phyloP scores from a whole-genome alignment of 495 filamentous ascomycete species.

The Oleoguttula mirabilis region DNA sequence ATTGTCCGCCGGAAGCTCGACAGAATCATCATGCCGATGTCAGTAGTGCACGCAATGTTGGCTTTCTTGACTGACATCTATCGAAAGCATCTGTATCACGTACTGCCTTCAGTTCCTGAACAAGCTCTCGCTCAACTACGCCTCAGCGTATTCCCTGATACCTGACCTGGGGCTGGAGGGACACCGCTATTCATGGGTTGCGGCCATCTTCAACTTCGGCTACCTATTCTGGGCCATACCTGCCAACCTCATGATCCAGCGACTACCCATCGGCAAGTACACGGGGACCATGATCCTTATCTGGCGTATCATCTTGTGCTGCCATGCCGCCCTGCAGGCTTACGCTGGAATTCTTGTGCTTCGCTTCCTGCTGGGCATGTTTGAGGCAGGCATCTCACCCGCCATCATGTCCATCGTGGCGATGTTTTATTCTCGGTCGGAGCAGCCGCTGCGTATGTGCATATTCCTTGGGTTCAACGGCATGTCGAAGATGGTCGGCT shows the following conservation, averaged over 20 bases:
- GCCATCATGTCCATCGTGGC: slow-evolving; percentile 10
- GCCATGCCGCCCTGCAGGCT: neutral
- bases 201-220: slow-evolving; percentile 5
- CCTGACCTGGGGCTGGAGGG: slow-evolving; percentile 8
- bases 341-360: slow-evolving; percentile 9
- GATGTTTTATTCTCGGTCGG: slow-evolving; percentile 15
- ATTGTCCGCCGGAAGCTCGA: slow-evolving; percentile 21
- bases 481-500: slow-evolving; percentile 6
- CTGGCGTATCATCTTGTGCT: slow-evolving; percentile 2
- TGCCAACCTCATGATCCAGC: slow-evolving; percentile 9
- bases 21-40: slow-evolving; percentile 24
- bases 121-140: slow-evolving; percentile 15
- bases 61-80: neutral
- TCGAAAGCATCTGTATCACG: slow-evolving; percentile 6
- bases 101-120: slow-evolving; percentile 13
- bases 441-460: slow-evolving; percentile 15
- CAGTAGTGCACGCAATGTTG: neutral
- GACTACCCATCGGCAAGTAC: slow-evolving; percentile 6
- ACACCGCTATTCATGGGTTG: slow-evolving; percentile 12
- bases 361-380: slow-evolving; percentile 13
- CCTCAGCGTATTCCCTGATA: slow-evolving; percentile 9
- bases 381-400: slow-evolving; percentile 8
- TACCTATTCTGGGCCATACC: slow-evolving; percentile 9
- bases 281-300: slow-evolving; percentile 7
- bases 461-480: slow-evolving; percentile 23